These are phyloP conservation scores for Curvularia lunata DNA, from an alignment of 2,329 filamentous ascomycete species.

Conservation along the genomic window DNA sequence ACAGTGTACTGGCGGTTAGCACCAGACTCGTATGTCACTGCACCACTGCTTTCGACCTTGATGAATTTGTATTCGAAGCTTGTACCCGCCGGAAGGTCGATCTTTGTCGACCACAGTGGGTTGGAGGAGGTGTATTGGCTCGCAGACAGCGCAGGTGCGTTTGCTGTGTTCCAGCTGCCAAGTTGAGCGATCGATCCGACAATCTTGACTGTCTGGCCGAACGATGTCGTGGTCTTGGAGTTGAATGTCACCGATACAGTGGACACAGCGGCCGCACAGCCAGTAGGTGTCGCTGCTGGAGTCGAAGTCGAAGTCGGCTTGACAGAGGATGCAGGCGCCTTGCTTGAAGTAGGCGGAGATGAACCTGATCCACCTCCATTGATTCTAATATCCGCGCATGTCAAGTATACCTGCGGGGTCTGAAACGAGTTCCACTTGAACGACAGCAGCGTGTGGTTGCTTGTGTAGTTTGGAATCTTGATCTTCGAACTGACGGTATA, in stretches of 20 bases:
- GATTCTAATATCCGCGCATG: slow-evolving; percentile 44
- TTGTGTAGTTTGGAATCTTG: slow-evolving; percentile 43
- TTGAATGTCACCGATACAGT: slow-evolving; percentile 52
- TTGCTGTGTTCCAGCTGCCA: slow-evolving; percentile 53
- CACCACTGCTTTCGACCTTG: slow-evolving; percentile 53
- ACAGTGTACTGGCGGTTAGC: slow-evolving; percentile 52
- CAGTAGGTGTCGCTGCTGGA: slow-evolving; percentile 20
- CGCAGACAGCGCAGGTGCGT: slow-evolving; percentile 51
- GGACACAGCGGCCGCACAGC: slow-evolving; percentile 36
- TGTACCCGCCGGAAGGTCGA: slow-evolving; percentile 52
- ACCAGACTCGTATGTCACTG: slow-evolving; percentile 55
- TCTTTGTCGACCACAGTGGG: slow-evolving; percentile 55
- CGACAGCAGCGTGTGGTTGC: slow-evolving; percentile 41
- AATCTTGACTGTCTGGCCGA: slow-evolving; percentile 58
- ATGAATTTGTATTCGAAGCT: slow-evolving; percentile 57
- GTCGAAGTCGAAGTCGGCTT: slow-evolving; percentile 16
- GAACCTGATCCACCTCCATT: slow-evolving; percentile 24
- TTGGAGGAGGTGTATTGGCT: slow-evolving; percentile 52
- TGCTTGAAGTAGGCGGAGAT: slow-evolving; percentile 26
- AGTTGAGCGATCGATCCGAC: slow-evolving; percentile 53
- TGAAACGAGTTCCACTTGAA: slow-evolving; percentile 47
- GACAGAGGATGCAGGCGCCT: slow-evolving; percentile 17
- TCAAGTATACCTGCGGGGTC: slow-evolving; percentile 43
- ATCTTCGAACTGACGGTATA: slow-evolving; percentile 44
- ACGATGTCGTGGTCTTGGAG: slow-evolving; percentile 56